Evolutionary conservation across 306 rosid species (phyloP).

Genomic region (Casuarina glauca): DNA sequence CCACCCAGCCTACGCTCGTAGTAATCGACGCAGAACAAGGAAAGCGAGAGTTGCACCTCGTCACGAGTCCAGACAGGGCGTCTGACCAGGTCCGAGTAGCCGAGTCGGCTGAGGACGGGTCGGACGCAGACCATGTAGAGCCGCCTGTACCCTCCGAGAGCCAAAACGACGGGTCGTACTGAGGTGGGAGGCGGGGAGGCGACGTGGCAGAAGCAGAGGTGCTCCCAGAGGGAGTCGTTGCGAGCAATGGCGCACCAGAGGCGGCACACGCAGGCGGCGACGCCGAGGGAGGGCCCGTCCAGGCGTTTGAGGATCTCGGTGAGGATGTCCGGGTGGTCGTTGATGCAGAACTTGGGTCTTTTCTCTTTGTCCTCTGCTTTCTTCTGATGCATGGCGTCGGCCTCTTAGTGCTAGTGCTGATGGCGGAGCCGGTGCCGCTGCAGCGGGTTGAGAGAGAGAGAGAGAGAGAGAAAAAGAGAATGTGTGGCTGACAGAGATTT

Average conservation of each 20-base stretch:
- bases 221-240: slow-evolving; percentile 87
- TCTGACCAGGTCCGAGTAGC: slow-evolving; percentile 51
- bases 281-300: slow-evolving; percentile 84
- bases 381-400: slow-evolving; percentile 30
- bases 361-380: slow-evolving; percentile 34
- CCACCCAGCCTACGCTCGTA: slow-evolving; percentile 51
- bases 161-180: slow-evolving; percentile 55
- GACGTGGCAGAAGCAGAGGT: slow-evolving; percentile 82
- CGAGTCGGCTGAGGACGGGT: slow-evolving; percentile 81
- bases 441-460: not conserved
- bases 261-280: slow-evolving; percentile 86
- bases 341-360: slow-evolving; percentile 60
- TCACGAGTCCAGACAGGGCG: slow-evolving; percentile 63
- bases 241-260: slow-evolving; percentile 70
- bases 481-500: not conserved
- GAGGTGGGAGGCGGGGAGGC: slow-evolving; percentile 52
- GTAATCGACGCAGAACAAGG: slow-evolving; percentile 73
- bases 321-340: slow-evolving; percentile 90
- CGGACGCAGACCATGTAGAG: slow-evolving; percentile 81
- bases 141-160: slow-evolving; percentile 88
- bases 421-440: not conserved
- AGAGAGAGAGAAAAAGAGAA: not conserved
- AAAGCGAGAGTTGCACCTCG: slow-evolving; percentile 82
- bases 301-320: slow-evolving; percentile 80
- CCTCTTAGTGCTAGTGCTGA: not conserved